A percentile compares a stretch with the other conserved stretches of the same genome.
Evolutionary conservation across 2,329 filamentous ascomycete genomes (phyloP).

Genomic region (Davidsoniella eucalypti): DNA sequence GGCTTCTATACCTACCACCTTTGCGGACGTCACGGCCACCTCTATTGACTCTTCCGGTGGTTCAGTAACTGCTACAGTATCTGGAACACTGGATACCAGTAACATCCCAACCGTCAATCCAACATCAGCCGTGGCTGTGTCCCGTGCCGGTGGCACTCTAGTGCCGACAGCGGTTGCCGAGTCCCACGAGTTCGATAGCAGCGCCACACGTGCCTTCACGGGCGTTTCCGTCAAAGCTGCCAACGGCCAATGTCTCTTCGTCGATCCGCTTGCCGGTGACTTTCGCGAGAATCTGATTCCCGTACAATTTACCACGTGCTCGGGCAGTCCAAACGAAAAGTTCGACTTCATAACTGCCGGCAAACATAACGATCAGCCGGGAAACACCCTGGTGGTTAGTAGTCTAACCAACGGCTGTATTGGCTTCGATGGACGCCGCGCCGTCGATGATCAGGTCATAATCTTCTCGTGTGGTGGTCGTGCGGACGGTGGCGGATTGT

Average conservation of each 20-base stretch:
- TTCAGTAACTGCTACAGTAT: background rate
- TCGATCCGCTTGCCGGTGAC: conserved; percentile 35
- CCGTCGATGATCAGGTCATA: conserved; percentile 28
- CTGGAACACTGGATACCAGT: conserved; percentile 8
- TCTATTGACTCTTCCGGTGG: background rate
- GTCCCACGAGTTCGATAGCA: conserved; percentile 29
- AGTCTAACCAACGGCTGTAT: conserved; percentile 34
- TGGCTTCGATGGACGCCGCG: conserved; percentile 30
- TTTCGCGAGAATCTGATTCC: conserved; percentile 38
- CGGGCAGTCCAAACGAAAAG: conserved; percentile 28
- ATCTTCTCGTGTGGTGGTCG: conserved; percentile 37
- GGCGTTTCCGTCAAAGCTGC: conserved; percentile 29
- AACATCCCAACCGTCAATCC: conserved; percentile 23
- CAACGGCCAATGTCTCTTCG: conserved; percentile 33
- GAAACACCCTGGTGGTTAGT: conserved; percentile 30
- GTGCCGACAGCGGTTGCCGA: conserved; percentile 33
- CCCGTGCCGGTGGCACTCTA: conserved; percentile 32
- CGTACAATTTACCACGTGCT: conserved; percentile 28
- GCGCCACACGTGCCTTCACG: conserved; percentile 29
- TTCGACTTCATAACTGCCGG: conserved; percentile 35
- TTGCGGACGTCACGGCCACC: background rate
- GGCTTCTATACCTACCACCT: background rate
- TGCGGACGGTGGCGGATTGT: conserved; percentile 31
- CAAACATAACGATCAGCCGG: conserved; percentile 29
- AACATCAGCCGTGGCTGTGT: conserved; percentile 29